Percentiles rank a stretch among this genome's conserved stretches.
phyloP scores from a whole-genome alignment of 352 stramenopile genomes.

The Sclerospora graminicola region DNA sequence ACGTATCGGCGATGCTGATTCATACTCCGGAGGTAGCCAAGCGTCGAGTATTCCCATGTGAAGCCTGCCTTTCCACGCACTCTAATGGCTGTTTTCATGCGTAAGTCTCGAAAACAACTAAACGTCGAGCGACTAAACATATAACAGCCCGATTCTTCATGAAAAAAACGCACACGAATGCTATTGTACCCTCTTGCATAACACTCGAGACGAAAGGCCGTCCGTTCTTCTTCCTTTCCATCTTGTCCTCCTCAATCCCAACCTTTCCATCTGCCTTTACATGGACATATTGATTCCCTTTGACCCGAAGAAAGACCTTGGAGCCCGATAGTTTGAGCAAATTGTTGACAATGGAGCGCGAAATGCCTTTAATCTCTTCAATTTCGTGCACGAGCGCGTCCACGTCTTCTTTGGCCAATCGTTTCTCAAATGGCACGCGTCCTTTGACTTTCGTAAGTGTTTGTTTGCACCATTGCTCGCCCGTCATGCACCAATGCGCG shows the following conservation, averaged over 20 bases:
- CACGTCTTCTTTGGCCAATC: conserved; percentile 63
- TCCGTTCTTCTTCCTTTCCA: conserved; percentile 36
- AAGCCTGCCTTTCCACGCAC: conserved; percentile 56
- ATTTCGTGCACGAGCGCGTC: conserved; percentile 59
- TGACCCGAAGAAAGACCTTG: conserved; percentile 59
- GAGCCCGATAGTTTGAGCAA: conserved; percentile 51
- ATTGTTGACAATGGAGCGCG: conserved; percentile 50
- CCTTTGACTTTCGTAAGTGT: conserved; percentile 60
- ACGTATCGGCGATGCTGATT: conserved; percentile 84
- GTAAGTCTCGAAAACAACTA: conserved; percentile 75
- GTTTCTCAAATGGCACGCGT: conserved; percentile 72
- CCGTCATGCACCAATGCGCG: conserved; percentile 84
- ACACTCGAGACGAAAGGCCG: conserved; percentile 63
- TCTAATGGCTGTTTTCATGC: conserved; percentile 56
- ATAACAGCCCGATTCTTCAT: conserved; percentile 50
- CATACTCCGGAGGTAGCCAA: conserved; percentile 80
- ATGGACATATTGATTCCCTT: conserved; percentile 56
- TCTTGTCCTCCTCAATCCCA: conserved; percentile 39
- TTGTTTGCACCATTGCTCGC: conserved; percentile 85
- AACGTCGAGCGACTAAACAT: conserved; percentile 84
- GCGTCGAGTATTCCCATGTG: conserved; percentile 75
- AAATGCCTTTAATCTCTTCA: conserved; percentile 66
- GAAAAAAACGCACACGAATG: conserved; percentile 76
- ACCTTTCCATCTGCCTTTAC: conserved; percentile 43
- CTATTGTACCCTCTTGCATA: conserved; percentile 80